Percentiles rank a stretch among this genome's conserved stretches.
phyloP scores from a whole-genome alignment of 441 rosid genomes.

The Arabidopsis lyrata region DNA sequence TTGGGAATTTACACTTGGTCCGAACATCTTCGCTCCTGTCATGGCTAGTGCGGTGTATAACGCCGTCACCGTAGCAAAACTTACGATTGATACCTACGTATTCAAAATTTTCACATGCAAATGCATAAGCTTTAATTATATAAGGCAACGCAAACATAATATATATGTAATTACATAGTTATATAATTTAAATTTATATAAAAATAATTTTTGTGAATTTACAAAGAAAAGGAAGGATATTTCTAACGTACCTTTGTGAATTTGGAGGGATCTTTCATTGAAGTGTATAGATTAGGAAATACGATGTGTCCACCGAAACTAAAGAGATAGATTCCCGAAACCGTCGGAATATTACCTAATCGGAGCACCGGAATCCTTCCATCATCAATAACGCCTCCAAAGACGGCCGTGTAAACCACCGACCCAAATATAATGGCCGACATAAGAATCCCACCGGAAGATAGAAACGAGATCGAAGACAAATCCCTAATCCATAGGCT shows the following conservation, averaged over 20 bases:
- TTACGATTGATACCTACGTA: constrained; percentile 69
- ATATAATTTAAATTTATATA: too few species aligned
- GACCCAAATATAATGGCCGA: constrained; percentile 64
- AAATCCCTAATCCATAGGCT: constrained; percentile 77
- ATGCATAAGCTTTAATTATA: background rate
- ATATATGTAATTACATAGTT: too few species aligned
- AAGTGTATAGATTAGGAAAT: constrained; percentile 69
- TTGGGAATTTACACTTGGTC: constrained; percentile 61
- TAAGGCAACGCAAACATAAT: too few species aligned
- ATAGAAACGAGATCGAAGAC: constrained; percentile 74
- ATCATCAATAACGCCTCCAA: constrained; percentile 53
- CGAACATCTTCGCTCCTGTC: constrained; percentile 73
- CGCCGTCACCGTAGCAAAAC: constrained; percentile 61
- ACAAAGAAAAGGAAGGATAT: background rate
- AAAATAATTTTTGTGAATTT: too few species aligned
- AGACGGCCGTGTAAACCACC: constrained; percentile 58
- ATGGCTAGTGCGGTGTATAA: constrained; percentile 63
- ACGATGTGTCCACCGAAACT: constrained; percentile 78
- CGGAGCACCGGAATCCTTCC: constrained; percentile 55
- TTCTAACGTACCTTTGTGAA: constrained; percentile 64
- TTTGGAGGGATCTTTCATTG: constrained; percentile 82
- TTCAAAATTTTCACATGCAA: background rate
- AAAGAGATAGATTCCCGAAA: constrained; percentile 73
- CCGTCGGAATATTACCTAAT: constrained; percentile 58
- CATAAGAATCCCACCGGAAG: constrained; percentile 73